Conservation (phyloP, 2,329 filamentous ascomycete species). For the Cladosporium sp. region DNA sequence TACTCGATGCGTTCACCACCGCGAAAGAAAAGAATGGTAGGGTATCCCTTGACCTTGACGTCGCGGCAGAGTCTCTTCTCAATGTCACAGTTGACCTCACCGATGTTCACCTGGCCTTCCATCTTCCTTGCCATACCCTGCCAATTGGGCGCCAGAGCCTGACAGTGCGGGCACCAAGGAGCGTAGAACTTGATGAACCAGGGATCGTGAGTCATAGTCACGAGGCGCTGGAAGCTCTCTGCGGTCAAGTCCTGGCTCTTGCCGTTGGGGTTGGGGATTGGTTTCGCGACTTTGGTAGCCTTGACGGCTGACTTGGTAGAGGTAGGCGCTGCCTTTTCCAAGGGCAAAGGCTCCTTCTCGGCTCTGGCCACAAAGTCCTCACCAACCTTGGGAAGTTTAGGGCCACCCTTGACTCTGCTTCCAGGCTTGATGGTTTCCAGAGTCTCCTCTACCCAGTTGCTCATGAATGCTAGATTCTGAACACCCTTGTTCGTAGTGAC, state of each 20-base stretch:
- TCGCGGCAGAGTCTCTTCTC: constrained; percentile 91
- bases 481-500: constrained; percentile 61
- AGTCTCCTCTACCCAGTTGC: constrained; percentile 67
- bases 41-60: constrained; percentile 72
- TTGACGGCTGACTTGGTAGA: constrained; percentile 44
- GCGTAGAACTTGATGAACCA: constrained; percentile 99
- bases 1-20: constrained; percentile 92
- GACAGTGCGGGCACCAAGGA: constrained; percentile 95
- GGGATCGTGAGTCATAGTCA: constrained; percentile 82
- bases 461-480: constrained; percentile 64
- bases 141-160: constrained; percentile 89
- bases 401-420: constrained; percentile 63
- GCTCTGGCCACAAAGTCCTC: constrained; percentile 48
- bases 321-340: constrained; percentile 19
- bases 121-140: constrained; percentile 84
- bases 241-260: constrained; percentile 71
- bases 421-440: constrained; percentile 78
- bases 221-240: constrained; percentile 79
- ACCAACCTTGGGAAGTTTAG: constrained; percentile 68
- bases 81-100: constrained; percentile 91
- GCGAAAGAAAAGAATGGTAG: constrained; percentile 89
- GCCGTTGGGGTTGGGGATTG: constrained; percentile 70
- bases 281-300: constrained; percentile 43
- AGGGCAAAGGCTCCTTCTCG: constrained; percentile 26
- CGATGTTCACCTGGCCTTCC: constrained; percentile 84